Base-by-base conservation (phyloP, 75 land plant species). In the Selaginella tamariscina region DNA sequence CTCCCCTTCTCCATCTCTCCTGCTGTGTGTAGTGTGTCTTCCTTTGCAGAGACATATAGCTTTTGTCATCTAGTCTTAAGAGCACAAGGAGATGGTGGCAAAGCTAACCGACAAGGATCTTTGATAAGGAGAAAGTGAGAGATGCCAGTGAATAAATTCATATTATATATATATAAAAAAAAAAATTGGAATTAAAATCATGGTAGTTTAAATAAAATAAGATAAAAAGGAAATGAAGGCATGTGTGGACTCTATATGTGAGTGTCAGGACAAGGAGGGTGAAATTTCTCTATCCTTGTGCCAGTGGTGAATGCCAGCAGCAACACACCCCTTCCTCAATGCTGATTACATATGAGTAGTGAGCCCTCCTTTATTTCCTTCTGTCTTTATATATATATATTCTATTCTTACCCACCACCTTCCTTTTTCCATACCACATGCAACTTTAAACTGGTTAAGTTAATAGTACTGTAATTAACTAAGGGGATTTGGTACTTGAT, bases 181-280 rank as follows among this genome's bases (percentile, higher is more conserved):
- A 15, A 39, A 39, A 39, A 15, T 15, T 5, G 49, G 5, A 15
- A 39, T 5, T 39, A 15, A 39, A 39, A 39, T 39, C 49, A 39
- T n/a, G n/a, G 15, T 39, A 39, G 15, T 39, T 39, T 5, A 39
- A 39, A 39, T 39, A 5, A 5, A 39, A 39, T 5, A 15, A 39
- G 15, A 39, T 5, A 5, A 39, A 5, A 39, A 39, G 49, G 49
- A 15, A 39, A 39, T 5, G 15, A 39, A 39, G 49, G 11, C 49
- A 39, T 39, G 49, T 39, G 49, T 39, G 49, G 49, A 39, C 49
- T 39, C 49, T 39, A 39, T 15, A 39, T 15, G 5, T 39, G 49
- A 39, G 49, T 39, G 49, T 39, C 49, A 39, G 49, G 49, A 39
- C 49, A 39, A 39, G 49, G 49, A 15, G 49, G 49, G 49, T 39